Evolutionary conservation across 495 filamentous ascomycete genomes (phyloP), one percentile per base, ranked within the genome.

Genomic region (Tuber indicum): DNA sequence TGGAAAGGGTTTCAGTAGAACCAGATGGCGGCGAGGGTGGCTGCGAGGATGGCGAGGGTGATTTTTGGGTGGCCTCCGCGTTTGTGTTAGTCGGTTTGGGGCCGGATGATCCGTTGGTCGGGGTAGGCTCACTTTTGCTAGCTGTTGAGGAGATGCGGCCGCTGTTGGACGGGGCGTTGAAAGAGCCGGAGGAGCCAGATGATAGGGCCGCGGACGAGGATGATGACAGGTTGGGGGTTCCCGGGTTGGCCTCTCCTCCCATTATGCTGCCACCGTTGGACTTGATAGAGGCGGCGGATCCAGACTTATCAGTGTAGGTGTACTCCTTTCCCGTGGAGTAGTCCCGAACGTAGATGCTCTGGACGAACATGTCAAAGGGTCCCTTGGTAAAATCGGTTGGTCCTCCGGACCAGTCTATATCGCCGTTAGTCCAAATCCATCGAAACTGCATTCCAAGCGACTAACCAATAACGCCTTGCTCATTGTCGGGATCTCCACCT

Each of bases 311-410:
- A 72, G 88, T 86, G 84, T 98, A 99, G 32, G 84, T 86, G 86
- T 99, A 99, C 70, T 89, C 86, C 1, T 88, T 90, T 46, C 95
- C 96, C 17, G 93, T 96, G 39, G 93, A 97, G 86, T 98, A 98
- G 85, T 99, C 96, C 66, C 90, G 90, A 72, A 95, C 89, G 69
- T 88, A 88, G 74, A 97, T 86, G 43, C 87, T 90, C 84, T 93
- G 91, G 79, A 97, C 88, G 73, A 89, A 85, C 96, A 98, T 98
- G 71, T 87, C 89, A 86, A 90, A 98, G 0, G 96, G 94, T 2
- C 92, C 96, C 74, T 87, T 77, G 72, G 88, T 88, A 83, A 94
- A 97, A 84, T 95, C 90, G 36, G 92, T 95, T 47, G 87, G 87
- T 46, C 96, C 96, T 49, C 90, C 89, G 75, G 96, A 93, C 96